phyloP scores from a whole-genome alignment of 2,329 filamentous ascomycete species.

The Fusarium musae region DNA sequence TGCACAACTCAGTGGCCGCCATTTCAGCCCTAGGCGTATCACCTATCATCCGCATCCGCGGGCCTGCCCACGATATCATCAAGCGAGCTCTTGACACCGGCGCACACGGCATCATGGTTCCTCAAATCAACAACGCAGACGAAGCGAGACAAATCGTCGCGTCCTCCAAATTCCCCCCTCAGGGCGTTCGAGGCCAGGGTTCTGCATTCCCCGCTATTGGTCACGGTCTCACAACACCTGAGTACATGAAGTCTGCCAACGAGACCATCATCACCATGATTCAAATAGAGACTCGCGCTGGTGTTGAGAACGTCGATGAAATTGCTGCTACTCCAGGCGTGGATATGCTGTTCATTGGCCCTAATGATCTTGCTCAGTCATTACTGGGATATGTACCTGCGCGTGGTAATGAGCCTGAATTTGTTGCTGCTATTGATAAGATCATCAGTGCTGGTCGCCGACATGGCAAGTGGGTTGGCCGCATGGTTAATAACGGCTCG shows the following conservation, averaged over 20 bases:
- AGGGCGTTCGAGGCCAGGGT: constrained; percentile 56
- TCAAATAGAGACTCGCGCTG: constrained; percentile 58
- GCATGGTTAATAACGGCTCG: constrained; percentile 58
- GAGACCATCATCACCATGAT: constrained; percentile 57
- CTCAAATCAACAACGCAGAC: constrained; percentile 56
- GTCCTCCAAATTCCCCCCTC: constrained; percentile 57
- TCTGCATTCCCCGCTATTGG: constrained; percentile 55
- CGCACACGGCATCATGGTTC: constrained; percentile 57
- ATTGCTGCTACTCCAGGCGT: constrained; percentile 54
- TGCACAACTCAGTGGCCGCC: constrained; percentile 15
- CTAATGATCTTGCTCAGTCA: constrained; percentile 55
- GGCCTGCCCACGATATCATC: constrained; percentile 48
- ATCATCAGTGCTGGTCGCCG: constrained; percentile 57
- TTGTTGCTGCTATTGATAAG: constrained; percentile 58
- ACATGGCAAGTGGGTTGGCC: constrained; percentile 62
- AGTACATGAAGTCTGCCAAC: constrained; percentile 57
- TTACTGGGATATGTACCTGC: constrained; percentile 58
- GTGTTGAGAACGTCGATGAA: constrained; percentile 56
- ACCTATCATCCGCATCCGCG: constrained; percentile 28
- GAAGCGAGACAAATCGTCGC: constrained; percentile 53
- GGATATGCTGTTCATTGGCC: constrained; percentile 57
- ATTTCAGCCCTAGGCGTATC: constrained; percentile 17
- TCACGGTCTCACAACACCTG: constrained; percentile 51
- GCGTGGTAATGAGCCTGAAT: constrained; percentile 59
- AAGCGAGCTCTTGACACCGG: constrained; percentile 58